Percentiles rank a stretch among this genome's conserved stretches.
These are phyloP conservation scores for Leccinum barrowsii DNA, from an alignment of 768 basidiomycete genomes.

Conservation along the genomic window DNA sequence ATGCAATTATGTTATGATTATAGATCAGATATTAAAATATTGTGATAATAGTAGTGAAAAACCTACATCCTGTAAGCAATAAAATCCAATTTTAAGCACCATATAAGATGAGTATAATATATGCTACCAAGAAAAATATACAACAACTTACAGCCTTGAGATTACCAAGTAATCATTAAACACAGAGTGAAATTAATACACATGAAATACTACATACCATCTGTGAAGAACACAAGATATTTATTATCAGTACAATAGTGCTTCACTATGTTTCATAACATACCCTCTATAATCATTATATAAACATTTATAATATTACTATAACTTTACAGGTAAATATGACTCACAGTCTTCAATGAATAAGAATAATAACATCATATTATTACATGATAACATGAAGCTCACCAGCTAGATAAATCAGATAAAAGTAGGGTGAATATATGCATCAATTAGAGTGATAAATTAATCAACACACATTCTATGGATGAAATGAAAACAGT, in stretches of 20 bases:
- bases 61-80: neutral
- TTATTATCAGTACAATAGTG: neutral
- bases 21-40: neutral
- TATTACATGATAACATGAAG: neutral
- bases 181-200: neutral
- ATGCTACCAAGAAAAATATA: neutral
- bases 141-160: neutral
- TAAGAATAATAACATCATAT: neutral
- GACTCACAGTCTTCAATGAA: neutral
- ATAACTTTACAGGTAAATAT: neutral
- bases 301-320: neutral
- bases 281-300: neutral
- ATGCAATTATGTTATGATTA: neutral
- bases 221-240: neutral
- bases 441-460: no score
- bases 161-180: neutral
- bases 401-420: neutral
- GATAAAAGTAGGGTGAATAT: neutral
- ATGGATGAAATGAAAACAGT: no score
- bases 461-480: no score
- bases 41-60: neutral
- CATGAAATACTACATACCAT: neutral
- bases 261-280: neutral
- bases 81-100: neutral
- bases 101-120: neutral